phyloP scores from a whole-genome alignment of 805 yeast genomes.

The Candida ascalaphidarum region DNA sequence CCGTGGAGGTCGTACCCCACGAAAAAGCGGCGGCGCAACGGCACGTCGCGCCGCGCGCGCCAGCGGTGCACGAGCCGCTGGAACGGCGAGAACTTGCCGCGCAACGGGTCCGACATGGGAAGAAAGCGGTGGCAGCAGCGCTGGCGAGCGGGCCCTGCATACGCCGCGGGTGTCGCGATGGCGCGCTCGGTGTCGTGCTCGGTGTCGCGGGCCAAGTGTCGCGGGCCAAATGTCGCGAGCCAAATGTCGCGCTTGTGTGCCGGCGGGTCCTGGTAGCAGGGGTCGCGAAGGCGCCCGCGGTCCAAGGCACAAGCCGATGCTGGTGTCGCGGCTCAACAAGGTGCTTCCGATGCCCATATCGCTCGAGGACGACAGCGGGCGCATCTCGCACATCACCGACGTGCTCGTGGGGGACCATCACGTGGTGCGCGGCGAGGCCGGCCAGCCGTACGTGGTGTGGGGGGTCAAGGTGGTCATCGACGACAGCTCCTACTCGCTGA shows the following conservation, averaged over 20 bases:
- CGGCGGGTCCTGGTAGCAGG: too few species aligned
- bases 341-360: conserved; percentile 32
- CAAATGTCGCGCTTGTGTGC: too few species aligned
- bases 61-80: conserved; percentile 46
- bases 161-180: too few species aligned
- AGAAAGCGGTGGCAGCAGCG: neutral
- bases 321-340: conserved; percentile 17
- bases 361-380: conserved; percentile 15
- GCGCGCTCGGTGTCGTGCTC: too few species aligned
- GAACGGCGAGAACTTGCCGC: conserved; percentile 39
- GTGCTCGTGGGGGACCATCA: conserved; percentile 35
- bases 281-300: too few species aligned
- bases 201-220: too few species aligned
- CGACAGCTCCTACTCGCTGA: conserved; percentile 28
- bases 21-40: conserved; percentile 63
- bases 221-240: too few species aligned
- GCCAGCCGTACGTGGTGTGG: conserved; percentile 32
- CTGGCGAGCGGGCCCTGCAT: too few species aligned
- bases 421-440: conserved; percentile 27
- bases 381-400: conserved; percentile 21
- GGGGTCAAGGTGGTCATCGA: conserved; percentile 26
- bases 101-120: conserved; percentile 40
- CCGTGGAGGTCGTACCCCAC: conserved; percentile 77
- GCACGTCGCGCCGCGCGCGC: conserved; percentile 54
- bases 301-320: too few species aligned